These are phyloP conservation scores for Phytophthora pini DNA, from an alignment of 352 stramenopile genomes.

Conservation along the genomic window DNA sequence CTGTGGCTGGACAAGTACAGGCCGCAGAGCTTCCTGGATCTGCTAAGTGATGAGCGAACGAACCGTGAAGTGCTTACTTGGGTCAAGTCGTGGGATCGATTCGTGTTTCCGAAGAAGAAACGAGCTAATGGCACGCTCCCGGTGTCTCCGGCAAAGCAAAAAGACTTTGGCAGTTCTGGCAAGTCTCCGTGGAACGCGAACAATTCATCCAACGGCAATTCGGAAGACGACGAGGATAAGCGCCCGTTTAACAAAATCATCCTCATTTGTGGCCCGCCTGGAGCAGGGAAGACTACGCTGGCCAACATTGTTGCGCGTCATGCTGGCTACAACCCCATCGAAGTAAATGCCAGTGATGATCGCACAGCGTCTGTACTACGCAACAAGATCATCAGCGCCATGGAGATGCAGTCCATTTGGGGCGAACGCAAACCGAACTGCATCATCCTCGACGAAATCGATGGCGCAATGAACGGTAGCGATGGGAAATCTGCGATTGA, in stretches of 20 bases:
- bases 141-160: constrained; percentile 18
- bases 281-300: constrained; percentile 97
- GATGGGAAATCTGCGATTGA: constrained; percentile 89
- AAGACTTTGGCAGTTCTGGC: constrained; percentile 4
- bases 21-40: constrained; percentile 92
- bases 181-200: constrained; percentile 25
- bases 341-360: constrained; percentile 99
- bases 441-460: constrained; percentile 98
- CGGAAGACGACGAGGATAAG: constrained; percentile 47
- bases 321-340: constrained; percentile 96
- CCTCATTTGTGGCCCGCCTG: constrained; percentile 94
- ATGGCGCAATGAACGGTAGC: constrained; percentile 93
- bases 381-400: constrained; percentile 92
- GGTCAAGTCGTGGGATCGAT: constrained; percentile 96
- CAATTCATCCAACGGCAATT: constrained; percentile 10
- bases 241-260: constrained; percentile 90
- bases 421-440: constrained; percentile 94
- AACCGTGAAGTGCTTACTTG: constrained; percentile 97
- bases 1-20: constrained; percentile 99
- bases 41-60: constrained; percentile 96
- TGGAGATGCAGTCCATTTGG: constrained; percentile 93
- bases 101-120: constrained; percentile 92
- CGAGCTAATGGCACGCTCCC: constrained; percentile 18
- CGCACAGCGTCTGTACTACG: constrained; percentile 91
- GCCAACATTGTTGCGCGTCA: constrained; percentile 96